Base-by-base conservation (phyloP, 805 yeast species). In the Schwanniomyces occidentalis region DNA sequence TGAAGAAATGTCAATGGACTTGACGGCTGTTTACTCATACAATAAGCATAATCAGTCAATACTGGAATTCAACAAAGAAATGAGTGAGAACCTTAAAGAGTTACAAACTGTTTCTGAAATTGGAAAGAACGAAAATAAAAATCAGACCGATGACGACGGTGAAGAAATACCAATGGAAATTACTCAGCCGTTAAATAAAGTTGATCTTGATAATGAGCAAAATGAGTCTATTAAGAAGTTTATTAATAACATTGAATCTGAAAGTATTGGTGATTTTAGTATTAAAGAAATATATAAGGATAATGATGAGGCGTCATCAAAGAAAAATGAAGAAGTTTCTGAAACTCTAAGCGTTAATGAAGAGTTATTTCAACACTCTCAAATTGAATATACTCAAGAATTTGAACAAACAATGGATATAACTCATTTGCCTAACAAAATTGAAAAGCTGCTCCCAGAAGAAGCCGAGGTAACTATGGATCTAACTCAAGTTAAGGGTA, bases 321-420 rank as follows among this genome's bases (percentile, higher is more conserved):
- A 21, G 8, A 17, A 16, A 12, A 16, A 16, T 27, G n/a, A n/a
- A n/a, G n/a, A n/a, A n/a, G n/a, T n/a, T n/a, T n/a, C n/a, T n/a
- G n/a, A n/a, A n/a, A n/a, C n/a, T n/a, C n/a, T n/a, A n/a, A n/a
- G n/a, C n/a, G n/a, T n/a, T n/a, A n/a, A n/a, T n/a, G n/a, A n/a
- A n/a, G n/a, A n/a, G n/a, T n/a, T n/a, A n/a, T n/a, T n/a, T n/a
- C n/a, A n/a, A 2, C 10, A n/a, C n/a, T 3, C 16, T 18, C 19
- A 27, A 18, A 13, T 9, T 9, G 30, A 33, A 13, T 10, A 8
- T 2, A 29, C 5, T 8, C 34, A 29, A 16, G 33, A 34, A 9
- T 20, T 12, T n/a, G 40, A 41, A 16, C 26, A 28, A 25, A 35
- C 37, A 4, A 51, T 54, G 55, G 54, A 54, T 19, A 25, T 51